phyloP scores from a whole-genome alignment of 164 flowering plant species.

The Liquidambar formosana region DNA sequence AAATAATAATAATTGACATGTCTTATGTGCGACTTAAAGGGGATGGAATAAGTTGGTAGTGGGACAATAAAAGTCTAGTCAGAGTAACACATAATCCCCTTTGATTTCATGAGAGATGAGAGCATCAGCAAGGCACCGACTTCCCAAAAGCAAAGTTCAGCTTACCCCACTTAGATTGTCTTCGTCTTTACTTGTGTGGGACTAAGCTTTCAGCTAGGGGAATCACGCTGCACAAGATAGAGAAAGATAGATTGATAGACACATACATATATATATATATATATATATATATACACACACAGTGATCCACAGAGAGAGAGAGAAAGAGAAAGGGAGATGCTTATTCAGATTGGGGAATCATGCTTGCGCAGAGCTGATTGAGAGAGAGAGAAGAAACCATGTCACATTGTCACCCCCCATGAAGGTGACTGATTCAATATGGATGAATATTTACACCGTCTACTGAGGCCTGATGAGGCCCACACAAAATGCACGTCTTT shows the following conservation, averaged over 20 bases:
- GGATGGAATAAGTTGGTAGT: constrained; percentile 7
- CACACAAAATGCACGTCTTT: not conserved
- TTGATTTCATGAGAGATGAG: constrained; percentile 8
- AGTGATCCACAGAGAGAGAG: no score
- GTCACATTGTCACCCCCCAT: not conserved
- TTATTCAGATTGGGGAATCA: not conserved
- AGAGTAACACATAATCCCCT: constrained; percentile 11
- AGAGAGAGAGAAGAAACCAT: not conserved
- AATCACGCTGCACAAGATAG: no score
- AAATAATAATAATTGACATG: not conserved
- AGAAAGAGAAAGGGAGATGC: no score
- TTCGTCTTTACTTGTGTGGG: not conserved
- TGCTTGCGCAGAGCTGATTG: not conserved
- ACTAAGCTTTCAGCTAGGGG: not conserved
- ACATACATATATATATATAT: no score
- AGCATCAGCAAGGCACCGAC: constrained; percentile 20
- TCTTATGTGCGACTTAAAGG: not conserved
- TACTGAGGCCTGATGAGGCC: not conserved
- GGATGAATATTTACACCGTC: not conserved
- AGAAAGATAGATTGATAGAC: no score
- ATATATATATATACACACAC: no score
- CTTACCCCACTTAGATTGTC: constrained; percentile 8
- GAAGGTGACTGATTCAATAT: not conserved
- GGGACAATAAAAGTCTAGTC: constrained; percentile 19
- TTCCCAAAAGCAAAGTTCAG: constrained; percentile 12